These are phyloP conservation scores for Stachybotrys chlorohalonatus DNA, from an alignment of 2,329 filamentous ascomycete species.

Conservation along the genomic window DNA sequence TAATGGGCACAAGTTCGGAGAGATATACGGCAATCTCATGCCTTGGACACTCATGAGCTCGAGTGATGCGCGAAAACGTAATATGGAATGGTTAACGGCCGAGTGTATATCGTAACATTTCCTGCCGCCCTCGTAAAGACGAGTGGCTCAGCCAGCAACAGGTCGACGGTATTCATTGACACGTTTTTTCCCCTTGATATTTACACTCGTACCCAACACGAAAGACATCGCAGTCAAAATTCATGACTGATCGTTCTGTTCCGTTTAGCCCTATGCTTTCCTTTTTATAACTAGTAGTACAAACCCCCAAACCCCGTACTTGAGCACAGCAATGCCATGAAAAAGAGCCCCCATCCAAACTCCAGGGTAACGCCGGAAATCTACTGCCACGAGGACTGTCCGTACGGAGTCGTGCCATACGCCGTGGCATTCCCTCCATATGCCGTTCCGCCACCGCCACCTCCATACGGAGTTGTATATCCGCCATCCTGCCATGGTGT, in stretches of 20 bases:
- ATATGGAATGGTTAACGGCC: too few species aligned
- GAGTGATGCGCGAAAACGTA: too few species aligned
- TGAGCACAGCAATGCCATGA: not conserved
- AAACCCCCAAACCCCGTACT: not conserved
- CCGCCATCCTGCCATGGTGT: conserved; percentile 54
- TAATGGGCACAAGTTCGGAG: too few species aligned
- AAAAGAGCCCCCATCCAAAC: conserved; percentile 11
- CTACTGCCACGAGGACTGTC: conserved; percentile 41
- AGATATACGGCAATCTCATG: too few species aligned
- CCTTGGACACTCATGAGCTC: too few species aligned
- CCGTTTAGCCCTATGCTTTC: not conserved
- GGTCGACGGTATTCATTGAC: too few species aligned
- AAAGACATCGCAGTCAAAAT: too few species aligned
- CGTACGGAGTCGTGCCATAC: conserved; percentile 48
- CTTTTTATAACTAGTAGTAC: not conserved
- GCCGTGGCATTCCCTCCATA: conserved; percentile 60
- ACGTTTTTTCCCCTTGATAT: too few species aligned
- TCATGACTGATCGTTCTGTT: not conserved
- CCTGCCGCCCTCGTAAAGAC: too few species aligned
- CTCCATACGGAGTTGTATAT: conserved; percentile 60
- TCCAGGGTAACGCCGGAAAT: conserved; percentile 1
- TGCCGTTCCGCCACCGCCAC: conserved; percentile 43
- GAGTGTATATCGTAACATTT: too few species aligned
- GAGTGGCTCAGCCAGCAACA: too few species aligned
- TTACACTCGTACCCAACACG: too few species aligned